phyloP scores from a whole-genome alignment of 495 filamentous ascomycete species.

The Astrothelium macrocarpum region DNA sequence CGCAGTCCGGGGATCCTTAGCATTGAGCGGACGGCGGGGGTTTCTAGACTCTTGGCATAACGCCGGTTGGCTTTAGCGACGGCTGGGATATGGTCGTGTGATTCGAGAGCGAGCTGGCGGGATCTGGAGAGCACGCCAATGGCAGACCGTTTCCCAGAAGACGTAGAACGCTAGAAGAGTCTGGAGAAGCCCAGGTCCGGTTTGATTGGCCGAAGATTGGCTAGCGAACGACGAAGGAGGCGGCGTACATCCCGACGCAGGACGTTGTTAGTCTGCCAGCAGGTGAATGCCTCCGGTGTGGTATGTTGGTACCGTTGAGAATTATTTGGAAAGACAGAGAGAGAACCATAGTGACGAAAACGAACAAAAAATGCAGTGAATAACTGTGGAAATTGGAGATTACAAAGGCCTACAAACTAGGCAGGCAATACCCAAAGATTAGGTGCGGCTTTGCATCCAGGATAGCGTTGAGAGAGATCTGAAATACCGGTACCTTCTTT shows the following conservation, averaged over 20 bases:
- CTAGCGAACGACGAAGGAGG: background rate
- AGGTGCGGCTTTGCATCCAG: too few species aligned
- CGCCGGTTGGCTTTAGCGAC: background rate
- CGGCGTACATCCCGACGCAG: background rate
- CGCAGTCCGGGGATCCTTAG: background rate
- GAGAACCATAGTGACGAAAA: too few species aligned
- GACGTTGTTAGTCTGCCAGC: background rate
- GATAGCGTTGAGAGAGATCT: too few species aligned
- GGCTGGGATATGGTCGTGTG: background rate
- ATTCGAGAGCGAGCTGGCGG: background rate
- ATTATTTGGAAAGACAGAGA: too few species aligned
- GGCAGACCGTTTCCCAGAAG: background rate
- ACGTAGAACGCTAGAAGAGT: background rate
- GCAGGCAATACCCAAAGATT: too few species aligned
- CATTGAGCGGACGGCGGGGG: background rate
- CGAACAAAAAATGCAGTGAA: too few species aligned
- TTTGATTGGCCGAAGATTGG: background rate
- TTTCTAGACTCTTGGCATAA: conserved; percentile 1
- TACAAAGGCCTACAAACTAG: too few species aligned
- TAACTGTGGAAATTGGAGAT: too few species aligned
- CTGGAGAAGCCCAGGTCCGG: background rate
- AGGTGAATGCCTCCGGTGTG: background rate
- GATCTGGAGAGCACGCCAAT: background rate
- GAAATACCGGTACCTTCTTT: too few species aligned
- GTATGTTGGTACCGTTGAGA: too few species aligned